Evolutionary conservation across 1,284 basidiomycete genomes (phyloP).

Genomic region (Puccinia novopanici): DNA sequence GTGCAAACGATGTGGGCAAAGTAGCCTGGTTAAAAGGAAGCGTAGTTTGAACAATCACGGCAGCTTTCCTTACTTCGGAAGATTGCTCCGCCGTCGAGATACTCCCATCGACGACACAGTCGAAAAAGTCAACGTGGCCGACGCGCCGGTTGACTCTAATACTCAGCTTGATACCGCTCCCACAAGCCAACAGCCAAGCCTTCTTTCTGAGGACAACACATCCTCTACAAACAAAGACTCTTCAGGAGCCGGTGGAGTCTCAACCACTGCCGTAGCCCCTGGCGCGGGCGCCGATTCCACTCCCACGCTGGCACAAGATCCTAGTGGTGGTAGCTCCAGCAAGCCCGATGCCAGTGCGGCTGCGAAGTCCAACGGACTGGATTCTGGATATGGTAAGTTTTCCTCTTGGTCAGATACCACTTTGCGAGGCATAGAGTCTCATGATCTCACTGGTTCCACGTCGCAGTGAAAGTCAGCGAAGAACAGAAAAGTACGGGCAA

Average conservation of each 20-base stretch:
- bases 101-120: slow-evolving; percentile 2
- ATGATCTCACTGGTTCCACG: not conserved
- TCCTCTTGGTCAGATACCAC: not conserved
- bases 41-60: not conserved
- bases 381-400: slow-evolving; percentile 47
- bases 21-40: not conserved
- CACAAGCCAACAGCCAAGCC: not conserved
- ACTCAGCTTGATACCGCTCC: slow-evolving; percentile 15
- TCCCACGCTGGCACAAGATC: not conserved
- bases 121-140: not conserved
- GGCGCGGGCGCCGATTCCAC: not conserved
- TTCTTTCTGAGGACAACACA: too few relatives aligned
- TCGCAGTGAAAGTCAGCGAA: slow-evolving; percentile 40
- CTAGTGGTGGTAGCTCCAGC: not conserved
- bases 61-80: slow-evolving; percentile 4
- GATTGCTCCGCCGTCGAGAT: slow-evolving; percentile 11
- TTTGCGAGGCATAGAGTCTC: not conserved
- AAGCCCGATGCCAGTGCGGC: not conserved
- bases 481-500: slow-evolving; percentile 27
- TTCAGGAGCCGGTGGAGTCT: too few relatives aligned
- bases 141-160: not conserved
- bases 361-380: slow-evolving; percentile 10
- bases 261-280: not conserved
- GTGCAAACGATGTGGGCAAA: slow-evolving; percentile 44
- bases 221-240: not conserved